A percentile compares a stretch with the other conserved stretches of the same genome.
phyloP scores from a whole-genome alignment of 1,284 basidiomycete species.

The Ustilago tritici region DNA sequence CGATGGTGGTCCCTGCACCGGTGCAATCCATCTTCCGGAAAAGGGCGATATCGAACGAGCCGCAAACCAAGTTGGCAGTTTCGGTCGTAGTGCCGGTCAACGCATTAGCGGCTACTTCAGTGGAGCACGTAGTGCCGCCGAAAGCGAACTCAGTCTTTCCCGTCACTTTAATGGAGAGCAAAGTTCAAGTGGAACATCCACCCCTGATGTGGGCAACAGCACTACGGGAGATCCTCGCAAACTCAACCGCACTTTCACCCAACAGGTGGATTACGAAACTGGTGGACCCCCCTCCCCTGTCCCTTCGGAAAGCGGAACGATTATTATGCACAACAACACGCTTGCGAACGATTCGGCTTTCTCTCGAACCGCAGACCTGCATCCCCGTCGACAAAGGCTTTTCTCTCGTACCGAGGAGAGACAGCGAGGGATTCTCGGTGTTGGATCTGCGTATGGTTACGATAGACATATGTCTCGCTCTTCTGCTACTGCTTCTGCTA shows the following conservation, averaged over 20 bases:
- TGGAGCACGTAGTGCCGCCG: constrained; percentile 33
- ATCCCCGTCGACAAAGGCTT: constrained; percentile 25
- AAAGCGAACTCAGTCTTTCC: constrained; percentile 45
- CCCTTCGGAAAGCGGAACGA: constrained; percentile 45
- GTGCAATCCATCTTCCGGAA: constrained; percentile 60
- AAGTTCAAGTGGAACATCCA: constrained; percentile 20
- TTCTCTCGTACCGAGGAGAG: constrained; percentile 59
- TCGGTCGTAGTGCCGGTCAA: constrained; percentile 57
- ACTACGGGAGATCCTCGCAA: constrained; percentile 9
- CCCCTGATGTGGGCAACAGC: constrained; percentile 16
- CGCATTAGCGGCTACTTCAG: constrained; percentile 63
- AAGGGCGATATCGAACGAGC: constrained; percentile 55
- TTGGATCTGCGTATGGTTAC: constrained; percentile 60
- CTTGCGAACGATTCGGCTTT: constrained; percentile 50
- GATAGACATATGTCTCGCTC: constrained; percentile 35
- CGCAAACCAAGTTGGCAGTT: constrained; percentile 47
- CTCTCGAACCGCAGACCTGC: constrained; percentile 31
- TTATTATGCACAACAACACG: constrained; percentile 53
- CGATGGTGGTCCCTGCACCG: constrained; percentile 75
- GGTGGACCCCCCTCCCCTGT: constrained; percentile 63
- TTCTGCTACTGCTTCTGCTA: constrained; percentile 17
- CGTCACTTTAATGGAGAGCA: constrained; percentile 19
- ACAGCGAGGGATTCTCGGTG: constrained; percentile 54
- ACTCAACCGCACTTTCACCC: constrained; percentile 60
- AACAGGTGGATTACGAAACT: constrained; percentile 65